Base-by-base conservation (phyloP, 2,329 filamentous ascomycete species). In the Parascedosporium putredinis region DNA sequence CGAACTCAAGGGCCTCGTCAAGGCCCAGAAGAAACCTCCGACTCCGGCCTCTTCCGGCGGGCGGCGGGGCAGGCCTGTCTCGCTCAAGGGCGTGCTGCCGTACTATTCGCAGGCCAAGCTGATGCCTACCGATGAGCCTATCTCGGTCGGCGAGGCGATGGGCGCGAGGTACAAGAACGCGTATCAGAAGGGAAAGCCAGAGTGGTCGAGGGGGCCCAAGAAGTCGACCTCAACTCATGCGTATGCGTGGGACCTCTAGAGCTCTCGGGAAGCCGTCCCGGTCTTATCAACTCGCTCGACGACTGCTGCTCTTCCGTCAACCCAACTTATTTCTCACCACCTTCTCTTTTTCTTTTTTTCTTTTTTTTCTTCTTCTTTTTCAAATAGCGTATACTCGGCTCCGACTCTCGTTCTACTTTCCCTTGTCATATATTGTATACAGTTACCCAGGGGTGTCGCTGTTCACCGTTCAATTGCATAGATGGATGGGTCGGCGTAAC, bases 1-100 rank as follows among this genome's bases (percentile, higher is more conserved):
- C 24, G 90, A 96, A 61, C 70, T 97, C 2, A 74, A 74, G 10
- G 75, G 84, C 1, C 82, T 95, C 36, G 65, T 94, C 56, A 84
- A 78, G 54, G 76, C 82, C 1, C 63, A 73, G 50, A 74, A 67
- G 51, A 49, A 49, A n/a, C 47, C 47, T 4, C 25, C 47, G 2
- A 18, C 46, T 18, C n/a, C 46, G 12, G 16, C 8, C 7, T 24
- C 31, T 2, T 38, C 31, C 27, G 43, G 44, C 40, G 34, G 29
- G 29, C 45, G 45, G 20, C 43, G 38, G 47, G 52, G 54, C 14
- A 24, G 52, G 20, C 54, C 54, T 5, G 49, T 54, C 33, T 52
- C 59, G 5, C 50, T 63, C 29, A 60, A 61, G 50, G 57, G 54
- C 27, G 59, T 65, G 16, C 56, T 67, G n/a, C 66, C 66, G n/a